These are phyloP conservation scores for Drechmeria coniospora DNA, from an alignment of 2,329 filamentous ascomycete genomes.

Conservation along the genomic window DNA sequence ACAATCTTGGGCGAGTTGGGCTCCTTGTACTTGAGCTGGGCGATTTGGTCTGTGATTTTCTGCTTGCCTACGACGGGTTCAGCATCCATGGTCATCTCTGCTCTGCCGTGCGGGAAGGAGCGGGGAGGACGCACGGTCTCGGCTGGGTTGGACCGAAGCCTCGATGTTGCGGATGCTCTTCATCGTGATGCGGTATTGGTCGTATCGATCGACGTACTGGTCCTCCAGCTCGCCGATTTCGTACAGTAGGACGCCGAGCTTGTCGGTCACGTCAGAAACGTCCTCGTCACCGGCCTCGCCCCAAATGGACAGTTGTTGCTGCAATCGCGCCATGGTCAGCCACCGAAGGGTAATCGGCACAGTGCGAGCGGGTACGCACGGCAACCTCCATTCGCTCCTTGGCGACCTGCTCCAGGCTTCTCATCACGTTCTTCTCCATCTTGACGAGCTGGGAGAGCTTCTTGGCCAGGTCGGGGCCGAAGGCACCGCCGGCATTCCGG, in stretches of 20 bases:
- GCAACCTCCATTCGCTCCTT: slow-evolving; percentile 97
- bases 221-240: slow-evolving; percentile 97
- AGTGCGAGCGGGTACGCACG: slow-evolving; percentile 38
- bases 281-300: slow-evolving; percentile 92
- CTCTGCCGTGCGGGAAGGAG: background rate
- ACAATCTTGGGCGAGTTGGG: slow-evolving; percentile 96
- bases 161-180: slow-evolving; percentile 99
- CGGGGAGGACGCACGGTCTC: slow-evolving; percentile 58
- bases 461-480: slow-evolving; percentile 79
- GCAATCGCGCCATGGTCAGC: background rate
- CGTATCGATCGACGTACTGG: slow-evolving; percentile 95
- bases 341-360: background rate
- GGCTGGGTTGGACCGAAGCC: slow-evolving; percentile 91
- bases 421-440: slow-evolving; percentile 99
- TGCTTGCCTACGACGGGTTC: slow-evolving; percentile 59
- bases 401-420: slow-evolving; percentile 87
- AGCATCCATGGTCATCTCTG: background rate
- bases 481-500: slow-evolving; percentile 60
- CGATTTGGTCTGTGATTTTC: slow-evolving; percentile 98
- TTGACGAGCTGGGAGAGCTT: slow-evolving; percentile 97
- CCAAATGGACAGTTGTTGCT: slow-evolving; percentile 99
- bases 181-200: slow-evolving; percentile 97
- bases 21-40: slow-evolving; percentile 98
- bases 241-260: slow-evolving; percentile 93
- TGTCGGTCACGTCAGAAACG: slow-evolving; percentile 97